phyloP scores from a whole-genome alignment of 202 grass and related monocot genomes.

The Setaria viridis region DNA sequence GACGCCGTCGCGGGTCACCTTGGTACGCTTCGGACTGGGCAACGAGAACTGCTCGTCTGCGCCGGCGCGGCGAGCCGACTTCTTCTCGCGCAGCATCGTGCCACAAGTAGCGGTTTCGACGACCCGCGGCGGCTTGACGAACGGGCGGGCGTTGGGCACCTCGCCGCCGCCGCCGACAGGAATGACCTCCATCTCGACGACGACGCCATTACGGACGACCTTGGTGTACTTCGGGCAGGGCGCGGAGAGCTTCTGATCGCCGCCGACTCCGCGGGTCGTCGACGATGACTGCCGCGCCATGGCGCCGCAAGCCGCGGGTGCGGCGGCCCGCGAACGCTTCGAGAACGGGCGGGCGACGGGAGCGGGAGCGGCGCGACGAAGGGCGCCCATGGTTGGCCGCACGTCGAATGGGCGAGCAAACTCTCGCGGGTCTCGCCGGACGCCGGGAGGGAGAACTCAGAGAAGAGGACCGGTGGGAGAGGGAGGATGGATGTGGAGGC shows the following conservation, averaged over 20 bases:
- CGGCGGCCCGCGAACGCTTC: neutral
- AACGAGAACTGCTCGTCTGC: neutral
- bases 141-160: too few relatives aligned
- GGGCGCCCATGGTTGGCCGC: neutral
- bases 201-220: neutral
- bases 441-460: neutral
- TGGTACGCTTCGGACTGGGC: neutral
- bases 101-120: neutral
- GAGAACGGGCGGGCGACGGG: neutral
- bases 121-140: too few relatives aligned
- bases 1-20: neutral
- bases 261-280: neutral
- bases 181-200: slow-evolving; percentile 12
- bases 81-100: neutral
- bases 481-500: neutral
- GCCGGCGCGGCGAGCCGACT: neutral
- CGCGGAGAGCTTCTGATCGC: neutral
- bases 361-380: neutral
- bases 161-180: neutral
- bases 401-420: neutral
- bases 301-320: neutral
- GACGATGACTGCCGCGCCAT: neutral
- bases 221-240: neutral
- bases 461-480: neutral
- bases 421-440: neutral